These are phyloP conservation scores for Ogataea sp. DNA, from an alignment of 805 yeast species.

Conservation along the genomic window DNA sequence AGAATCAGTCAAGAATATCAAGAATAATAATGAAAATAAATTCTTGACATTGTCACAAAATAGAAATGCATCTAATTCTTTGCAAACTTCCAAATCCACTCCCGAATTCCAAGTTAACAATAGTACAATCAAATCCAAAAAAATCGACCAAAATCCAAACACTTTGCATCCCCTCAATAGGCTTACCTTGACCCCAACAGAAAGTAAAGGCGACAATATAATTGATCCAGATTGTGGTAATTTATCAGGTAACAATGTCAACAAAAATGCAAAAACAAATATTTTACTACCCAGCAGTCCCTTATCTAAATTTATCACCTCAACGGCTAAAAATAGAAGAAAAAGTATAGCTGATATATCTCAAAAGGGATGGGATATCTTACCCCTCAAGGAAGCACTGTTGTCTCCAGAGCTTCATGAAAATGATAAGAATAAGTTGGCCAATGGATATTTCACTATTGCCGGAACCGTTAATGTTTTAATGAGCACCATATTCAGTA, in stretches of 20 bases:
- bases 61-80: background rate
- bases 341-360: constrained; percentile 8
- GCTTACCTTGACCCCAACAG: too few relatives aligned
- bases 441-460: constrained; percentile 16
- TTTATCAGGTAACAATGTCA: background rate
- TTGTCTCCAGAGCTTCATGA: background rate
- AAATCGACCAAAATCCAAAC: too few relatives aligned
- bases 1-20: background rate
- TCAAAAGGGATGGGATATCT: constrained; percentile 6
- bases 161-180: too few relatives aligned
- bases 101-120: constrained; percentile 9
- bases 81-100: constrained; percentile 12
- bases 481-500: constrained; percentile 1
- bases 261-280: background rate
- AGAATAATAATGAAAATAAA: background rate
- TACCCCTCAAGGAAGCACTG: constrained; percentile 3
- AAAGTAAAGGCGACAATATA: too few relatives aligned
- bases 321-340: constrained; percentile 4
- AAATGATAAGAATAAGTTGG: constrained; percentile 6
- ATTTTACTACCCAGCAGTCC: too few relatives aligned
- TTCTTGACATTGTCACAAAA: background rate
- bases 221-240: too few relatives aligned
- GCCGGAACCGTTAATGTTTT: constrained; percentile 14
- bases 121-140: too few relatives aligned
- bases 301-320: too few relatives aligned